These are phyloP conservation scores for Verticillium tricorpus DNA, from an alignment of 2,329 filamentous ascomycete genomes.

Conservation along the genomic window DNA sequence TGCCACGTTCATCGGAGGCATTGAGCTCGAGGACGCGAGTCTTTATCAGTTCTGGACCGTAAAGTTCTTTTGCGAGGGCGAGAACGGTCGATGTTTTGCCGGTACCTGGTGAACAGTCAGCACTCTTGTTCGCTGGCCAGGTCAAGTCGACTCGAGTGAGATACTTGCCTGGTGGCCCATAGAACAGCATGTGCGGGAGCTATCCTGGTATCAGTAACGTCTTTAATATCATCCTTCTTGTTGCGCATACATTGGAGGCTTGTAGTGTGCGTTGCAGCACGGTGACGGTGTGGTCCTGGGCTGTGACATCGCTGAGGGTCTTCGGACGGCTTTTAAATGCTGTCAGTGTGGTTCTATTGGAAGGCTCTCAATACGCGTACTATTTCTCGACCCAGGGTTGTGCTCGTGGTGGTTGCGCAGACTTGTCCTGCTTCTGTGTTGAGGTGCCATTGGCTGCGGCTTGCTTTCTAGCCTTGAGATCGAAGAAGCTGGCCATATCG, in stretches of 20 bases:
- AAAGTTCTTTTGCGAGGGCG: slow-evolving; percentile 93
- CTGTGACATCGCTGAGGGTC: slow-evolving; percentile 88
- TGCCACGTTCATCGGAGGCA: slow-evolving; percentile 96
- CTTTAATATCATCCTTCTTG: neutral
- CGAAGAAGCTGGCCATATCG: slow-evolving; percentile 89
- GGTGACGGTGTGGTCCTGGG: slow-evolving; percentile 94
- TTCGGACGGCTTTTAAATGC: slow-evolving; percentile 72
- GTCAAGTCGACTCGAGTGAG: neutral
- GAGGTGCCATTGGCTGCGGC: slow-evolving; percentile 59
- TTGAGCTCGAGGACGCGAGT: slow-evolving; percentile 97
- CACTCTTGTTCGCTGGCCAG: neutral
- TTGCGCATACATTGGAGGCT: slow-evolving; percentile 70
- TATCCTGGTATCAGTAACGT: slow-evolving; percentile 24
- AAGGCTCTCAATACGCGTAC: slow-evolving; percentile 42
- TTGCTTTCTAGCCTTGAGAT: slow-evolving; percentile 84
- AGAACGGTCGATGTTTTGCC: slow-evolving; percentile 98
- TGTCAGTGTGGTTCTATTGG: slow-evolving; percentile 19
- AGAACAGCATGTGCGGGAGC: slow-evolving; percentile 99
- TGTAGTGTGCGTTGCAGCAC: slow-evolving; percentile 90
- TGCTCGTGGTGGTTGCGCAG: slow-evolving; percentile 56
- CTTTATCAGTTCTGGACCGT: slow-evolving; percentile 89
- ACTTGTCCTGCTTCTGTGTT: slow-evolving; percentile 60
- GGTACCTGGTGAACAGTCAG: slow-evolving; percentile 54
- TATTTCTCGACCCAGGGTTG: slow-evolving; percentile 99
- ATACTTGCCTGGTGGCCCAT: slow-evolving; percentile 66